Conservation (phyloP, 2,329 filamentous ascomycete genomes). For the Fusarium sp. region DNA sequence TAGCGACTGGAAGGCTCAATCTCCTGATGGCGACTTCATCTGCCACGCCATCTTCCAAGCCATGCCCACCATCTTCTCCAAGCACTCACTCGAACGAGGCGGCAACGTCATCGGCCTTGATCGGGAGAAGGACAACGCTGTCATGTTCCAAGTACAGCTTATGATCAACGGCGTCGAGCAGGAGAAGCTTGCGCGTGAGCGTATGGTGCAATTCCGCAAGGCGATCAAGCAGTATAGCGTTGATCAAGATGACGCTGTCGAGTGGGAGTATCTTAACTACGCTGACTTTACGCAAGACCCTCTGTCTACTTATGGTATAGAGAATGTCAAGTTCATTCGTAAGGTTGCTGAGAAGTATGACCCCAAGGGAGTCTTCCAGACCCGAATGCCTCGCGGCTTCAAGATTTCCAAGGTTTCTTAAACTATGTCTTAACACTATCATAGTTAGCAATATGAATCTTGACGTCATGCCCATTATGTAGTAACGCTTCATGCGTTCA, state of each 20-base stretch:
- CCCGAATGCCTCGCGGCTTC: constrained; percentile 11
- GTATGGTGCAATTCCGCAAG: constrained; percentile 18
- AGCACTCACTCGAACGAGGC: constrained; percentile 18
- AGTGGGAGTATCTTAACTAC: constrained; percentile 29
- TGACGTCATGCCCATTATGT: no score
- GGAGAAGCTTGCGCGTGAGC: constrained; percentile 18
- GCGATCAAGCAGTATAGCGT: constrained; percentile 18
- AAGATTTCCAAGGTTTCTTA: constrained; percentile 17
- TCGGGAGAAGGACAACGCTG: constrained; percentile 14
- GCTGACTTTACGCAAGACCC: constrained; percentile 24
- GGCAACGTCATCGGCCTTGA: constrained; percentile 20
- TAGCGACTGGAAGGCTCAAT: constrained; percentile 15
- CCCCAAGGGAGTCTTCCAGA: constrained; percentile 2
- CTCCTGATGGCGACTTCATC: constrained; percentile 16
- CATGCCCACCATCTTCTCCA: constrained; percentile 20
- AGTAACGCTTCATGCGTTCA: no score
- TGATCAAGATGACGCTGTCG: constrained; percentile 2
- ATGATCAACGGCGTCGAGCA: constrained; percentile 27
- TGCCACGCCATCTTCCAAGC: constrained; percentile 28
- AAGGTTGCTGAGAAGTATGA: constrained; percentile 21
- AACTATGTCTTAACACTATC: no score
- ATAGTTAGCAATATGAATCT: no score
- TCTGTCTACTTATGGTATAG: constrained; percentile 7
- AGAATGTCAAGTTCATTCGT: constrained; percentile 4
- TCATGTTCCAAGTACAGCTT: constrained; percentile 23